A percentile compares a stretch with the other conserved stretches of the same genome.
These are phyloP conservation scores for Dendrobium huoshanense DNA, from an alignment of 106 monocot genomes.

Conservation along the genomic window DNA sequence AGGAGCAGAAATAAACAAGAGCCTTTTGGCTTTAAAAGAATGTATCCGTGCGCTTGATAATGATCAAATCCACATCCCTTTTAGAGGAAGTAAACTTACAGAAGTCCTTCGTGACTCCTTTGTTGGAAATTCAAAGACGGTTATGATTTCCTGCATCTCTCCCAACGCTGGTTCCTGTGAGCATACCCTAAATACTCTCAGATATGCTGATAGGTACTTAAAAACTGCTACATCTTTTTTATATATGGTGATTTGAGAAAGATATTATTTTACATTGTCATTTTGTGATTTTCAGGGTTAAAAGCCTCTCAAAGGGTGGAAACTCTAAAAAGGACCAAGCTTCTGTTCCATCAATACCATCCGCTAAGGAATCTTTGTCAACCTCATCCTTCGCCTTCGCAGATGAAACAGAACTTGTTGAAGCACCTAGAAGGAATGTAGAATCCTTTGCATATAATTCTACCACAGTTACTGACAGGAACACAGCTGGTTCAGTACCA, in stretches of 20 bases:
- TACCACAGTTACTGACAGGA: constrained; percentile 26
- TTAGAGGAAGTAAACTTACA: constrained; percentile 88
- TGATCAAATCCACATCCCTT: constrained; percentile 91
- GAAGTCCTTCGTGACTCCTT: constrained; percentile 94
- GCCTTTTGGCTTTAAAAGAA: constrained; percentile 79
- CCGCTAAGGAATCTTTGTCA: constrained; percentile 42
- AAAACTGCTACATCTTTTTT: not conserved
- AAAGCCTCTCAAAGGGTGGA: constrained; percentile 62
- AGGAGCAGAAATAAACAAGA: constrained; percentile 94
- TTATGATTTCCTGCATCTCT: constrained; percentile 93
- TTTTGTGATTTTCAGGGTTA: constrained; percentile 26
- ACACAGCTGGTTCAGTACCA: constrained; percentile 12
- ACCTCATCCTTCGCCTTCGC: constrained; percentile 25
- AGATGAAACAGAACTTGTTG: constrained; percentile 23
- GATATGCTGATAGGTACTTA: constrained; percentile 90
- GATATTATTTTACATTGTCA: not conserved
- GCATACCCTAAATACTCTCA: constrained; percentile 90
- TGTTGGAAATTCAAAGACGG: constrained; percentile 85
- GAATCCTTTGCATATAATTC: constrained; percentile 28
- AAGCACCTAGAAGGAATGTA: constrained; percentile 16
- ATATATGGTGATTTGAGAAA: not conserved
- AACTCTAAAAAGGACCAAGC: constrained; percentile 58
- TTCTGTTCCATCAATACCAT: constrained; percentile 11
- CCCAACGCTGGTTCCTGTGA: constrained; percentile 84
- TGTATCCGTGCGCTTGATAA: constrained; percentile 90